Conservation (phyloP, 2,329 filamentous ascomycete genomes). For the Fusarium newnesense region DNA sequence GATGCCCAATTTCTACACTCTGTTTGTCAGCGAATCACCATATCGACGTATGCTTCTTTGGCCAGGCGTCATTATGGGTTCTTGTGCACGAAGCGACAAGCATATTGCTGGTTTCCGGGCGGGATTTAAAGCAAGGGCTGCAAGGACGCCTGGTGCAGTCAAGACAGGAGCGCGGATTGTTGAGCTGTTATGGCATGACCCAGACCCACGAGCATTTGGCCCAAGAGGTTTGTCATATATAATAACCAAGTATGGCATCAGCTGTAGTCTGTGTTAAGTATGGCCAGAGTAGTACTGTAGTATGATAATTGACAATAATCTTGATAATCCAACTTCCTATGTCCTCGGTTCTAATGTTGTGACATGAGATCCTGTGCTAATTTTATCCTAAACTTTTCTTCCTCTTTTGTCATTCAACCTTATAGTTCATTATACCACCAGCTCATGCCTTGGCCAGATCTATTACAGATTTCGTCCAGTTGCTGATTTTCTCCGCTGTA, state of each 20-base stretch:
- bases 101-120: not conserved
- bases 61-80: conserved; percentile 5
- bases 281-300: too few relatives aligned
- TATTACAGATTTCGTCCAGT: too few relatives aligned
- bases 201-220: not conserved
- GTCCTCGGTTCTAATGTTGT: too few relatives aligned
- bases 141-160: not conserved
- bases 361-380: too few relatives aligned
- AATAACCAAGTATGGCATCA: conserved; percentile 2
- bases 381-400: too few relatives aligned
- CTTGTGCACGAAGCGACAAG: not conserved
- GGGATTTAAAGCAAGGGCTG: not conserved
- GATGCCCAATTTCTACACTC: not conserved
- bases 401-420: too few relatives aligned
- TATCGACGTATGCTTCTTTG: conserved; percentile 3
- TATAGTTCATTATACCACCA: too few relatives aligned
- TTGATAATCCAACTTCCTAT: too few relatives aligned
- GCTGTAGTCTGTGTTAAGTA: not conserved
- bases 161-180: not conserved
- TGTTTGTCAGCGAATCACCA: not conserved
- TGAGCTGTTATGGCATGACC: not conserved
- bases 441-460: too few relatives aligned
- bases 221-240: not conserved
- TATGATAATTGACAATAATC: too few relatives aligned
- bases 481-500: too few relatives aligned